phyloP scores from a whole-genome alignment of 768 basidiomycete species.

The Harrya chromipes region DNA sequence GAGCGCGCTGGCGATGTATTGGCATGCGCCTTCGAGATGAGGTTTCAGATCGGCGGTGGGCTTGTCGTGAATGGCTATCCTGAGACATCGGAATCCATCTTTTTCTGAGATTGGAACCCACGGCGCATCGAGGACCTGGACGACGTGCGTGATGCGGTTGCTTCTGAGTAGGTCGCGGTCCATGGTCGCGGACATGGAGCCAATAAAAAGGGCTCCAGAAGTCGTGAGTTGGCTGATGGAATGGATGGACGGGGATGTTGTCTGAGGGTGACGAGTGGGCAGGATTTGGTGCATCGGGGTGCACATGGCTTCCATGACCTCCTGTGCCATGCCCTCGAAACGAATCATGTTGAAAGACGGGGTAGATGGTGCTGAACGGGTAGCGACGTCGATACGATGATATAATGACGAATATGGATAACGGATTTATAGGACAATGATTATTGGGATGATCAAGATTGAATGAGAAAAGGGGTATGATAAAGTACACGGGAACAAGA shows the following conservation, averaged over 20 bases:
- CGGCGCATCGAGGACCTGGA: conserved; percentile 64
- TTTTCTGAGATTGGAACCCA: conserved; percentile 53
- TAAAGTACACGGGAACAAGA: not conserved
- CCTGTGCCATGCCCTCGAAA: conserved; percentile 69
- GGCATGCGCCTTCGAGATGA: conserved; percentile 65
- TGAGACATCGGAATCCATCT: conserved; percentile 53
- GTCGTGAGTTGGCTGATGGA: conserved; percentile 14
- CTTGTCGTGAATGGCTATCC: conserved; percentile 66
- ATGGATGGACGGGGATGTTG: conserved; percentile 17
- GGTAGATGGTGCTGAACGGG: not conserved
- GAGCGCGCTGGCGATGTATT: conserved; percentile 63
- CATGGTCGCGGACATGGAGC: conserved; percentile 58
- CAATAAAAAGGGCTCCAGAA: conserved; percentile 63
- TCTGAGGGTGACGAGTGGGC: conserved; percentile 31
- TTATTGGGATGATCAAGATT: not conserved
- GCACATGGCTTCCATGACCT: conserved; percentile 82
- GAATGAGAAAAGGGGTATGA: not conserved
- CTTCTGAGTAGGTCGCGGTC: conserved; percentile 50
- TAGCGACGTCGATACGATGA: not conserved
- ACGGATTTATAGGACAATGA: conserved; percentile 3
- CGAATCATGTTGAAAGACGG: conserved; percentile 56
- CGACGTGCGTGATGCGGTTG: conserved; percentile 54
- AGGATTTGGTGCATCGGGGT: conserved; percentile 81
- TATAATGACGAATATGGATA: not conserved
- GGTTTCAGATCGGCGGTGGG: conserved; percentile 59